phyloP scores from a whole-genome alignment of 805 yeast species.

The Nakazawaea populi region DNA sequence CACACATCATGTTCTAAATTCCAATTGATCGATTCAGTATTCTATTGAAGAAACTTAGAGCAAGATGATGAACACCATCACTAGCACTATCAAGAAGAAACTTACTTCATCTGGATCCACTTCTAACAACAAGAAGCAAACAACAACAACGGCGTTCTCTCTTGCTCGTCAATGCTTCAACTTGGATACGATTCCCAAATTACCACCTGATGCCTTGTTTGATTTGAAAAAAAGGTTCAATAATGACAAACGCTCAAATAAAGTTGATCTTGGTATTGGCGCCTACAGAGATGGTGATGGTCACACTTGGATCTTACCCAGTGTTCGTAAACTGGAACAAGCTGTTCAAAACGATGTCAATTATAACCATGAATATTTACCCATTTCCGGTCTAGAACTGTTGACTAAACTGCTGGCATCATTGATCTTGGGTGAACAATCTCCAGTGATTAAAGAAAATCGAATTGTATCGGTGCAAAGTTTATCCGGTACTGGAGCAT shows the following conservation, averaged over 20 bases:
- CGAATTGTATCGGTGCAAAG: conserved; percentile 84
- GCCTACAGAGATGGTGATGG: conserved; percentile 91
- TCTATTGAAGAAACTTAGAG: too few relatives aligned
- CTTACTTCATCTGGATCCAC: neutral
- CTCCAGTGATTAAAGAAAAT: neutral
- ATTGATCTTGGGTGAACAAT: conserved; percentile 45
- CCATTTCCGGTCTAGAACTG: conserved; percentile 71
- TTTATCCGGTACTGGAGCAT: conserved; percentile 92
- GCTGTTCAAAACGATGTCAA: conserved; percentile 36
- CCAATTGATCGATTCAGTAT: too few relatives aligned
- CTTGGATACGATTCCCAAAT: conserved; percentile 25
- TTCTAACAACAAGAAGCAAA: neutral
- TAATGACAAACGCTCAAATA: conserved; percentile 53
- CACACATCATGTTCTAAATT: neutral
- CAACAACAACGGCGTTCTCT: neutral
- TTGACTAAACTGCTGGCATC: conserved; percentile 56
- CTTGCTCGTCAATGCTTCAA: neutral
- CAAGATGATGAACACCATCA: conserved; percentile 1
- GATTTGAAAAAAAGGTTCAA: conserved; percentile 47
- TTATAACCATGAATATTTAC: conserved; percentile 78
- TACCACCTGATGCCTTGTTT: conserved; percentile 45
- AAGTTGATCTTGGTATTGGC: conserved; percentile 70
- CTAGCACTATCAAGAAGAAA: conserved; percentile 1
- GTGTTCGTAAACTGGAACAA: conserved; percentile 62
- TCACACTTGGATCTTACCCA: conserved; percentile 81